A percentile compares a stretch with the other conserved stretches of the same genome.
Conservation (phyloP, 148 eudicot genomes). For the Vaccinium darrowii region DNA sequence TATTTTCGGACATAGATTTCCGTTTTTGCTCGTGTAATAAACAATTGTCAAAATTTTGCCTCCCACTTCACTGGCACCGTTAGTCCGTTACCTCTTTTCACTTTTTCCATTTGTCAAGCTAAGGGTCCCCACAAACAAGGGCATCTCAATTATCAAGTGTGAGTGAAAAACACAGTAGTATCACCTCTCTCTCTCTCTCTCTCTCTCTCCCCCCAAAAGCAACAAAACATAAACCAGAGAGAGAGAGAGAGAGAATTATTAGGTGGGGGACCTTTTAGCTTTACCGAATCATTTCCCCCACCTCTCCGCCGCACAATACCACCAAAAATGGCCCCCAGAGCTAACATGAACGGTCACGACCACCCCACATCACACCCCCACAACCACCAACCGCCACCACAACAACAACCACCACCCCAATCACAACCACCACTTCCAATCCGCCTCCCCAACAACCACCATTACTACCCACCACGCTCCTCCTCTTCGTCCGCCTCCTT, state of each 20-base stretch:
- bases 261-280: background rate
- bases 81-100: background rate
- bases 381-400: background rate
- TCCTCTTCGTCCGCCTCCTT: slow-evolving; percentile 67
- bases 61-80: background rate
- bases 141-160: background rate
- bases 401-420: background rate
- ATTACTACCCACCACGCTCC: slow-evolving; percentile 39
- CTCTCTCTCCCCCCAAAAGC: slow-evolving; percentile 8
- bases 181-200: background rate
- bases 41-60: no score
- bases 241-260: background rate
- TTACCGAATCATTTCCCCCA: background rate
- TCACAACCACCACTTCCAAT: slow-evolving; percentile 17
- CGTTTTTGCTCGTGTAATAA: no score
- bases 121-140: background rate
- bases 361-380: background rate
- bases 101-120: background rate
- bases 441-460: slow-evolving; percentile 30
- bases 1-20: background rate
- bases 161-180: background rate
- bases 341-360: slow-evolving; percentile 10
- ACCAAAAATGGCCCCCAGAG: slow-evolving; percentile 1
- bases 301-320: background rate
- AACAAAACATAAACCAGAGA: background rate